Percentiles rank a stretch among this genome's conserved stretches.
phyloP scores from a whole-genome alignment of 1,284 basidiomycete genomes.

The Wallemia mellicola region DNA sequence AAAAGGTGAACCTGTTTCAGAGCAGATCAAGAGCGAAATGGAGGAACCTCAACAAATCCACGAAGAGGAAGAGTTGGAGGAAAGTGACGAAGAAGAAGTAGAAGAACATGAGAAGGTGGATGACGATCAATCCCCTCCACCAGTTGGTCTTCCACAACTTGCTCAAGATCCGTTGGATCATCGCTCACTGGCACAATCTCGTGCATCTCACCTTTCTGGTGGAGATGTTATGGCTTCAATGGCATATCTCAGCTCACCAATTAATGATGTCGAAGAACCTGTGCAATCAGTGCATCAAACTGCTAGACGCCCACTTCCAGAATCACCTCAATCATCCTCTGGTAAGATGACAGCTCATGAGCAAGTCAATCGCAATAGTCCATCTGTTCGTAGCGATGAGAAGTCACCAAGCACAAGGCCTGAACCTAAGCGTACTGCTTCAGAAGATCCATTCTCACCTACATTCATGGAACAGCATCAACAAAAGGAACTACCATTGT shows the following conservation, averaged over 20 bases:
- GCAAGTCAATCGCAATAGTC: background rate
- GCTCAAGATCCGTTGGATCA: background rate
- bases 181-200: background rate
- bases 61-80: background rate
- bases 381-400: background rate
- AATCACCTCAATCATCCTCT: background rate
- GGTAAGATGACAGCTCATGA: background rate
- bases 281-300: background rate
- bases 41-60: too few relatives aligned
- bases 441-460: background rate
- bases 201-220: background rate
- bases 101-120: background rate
- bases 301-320: background rate
- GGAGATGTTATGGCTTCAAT: background rate
- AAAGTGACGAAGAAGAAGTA: background rate
- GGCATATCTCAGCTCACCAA: background rate
- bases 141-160: background rate
- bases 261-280: background rate
- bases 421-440: background rate
- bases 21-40: too few relatives aligned
- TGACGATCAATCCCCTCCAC: background rate
- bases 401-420: background rate
- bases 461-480: background rate
- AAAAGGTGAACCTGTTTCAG: too few relatives aligned
- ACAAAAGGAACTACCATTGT: background rate